Evolutionary conservation across 2,329 filamentous ascomycete species (phyloP), one percentile per base, ranked within the genome.

Genomic region (Fusarium denticulatum): DNA sequence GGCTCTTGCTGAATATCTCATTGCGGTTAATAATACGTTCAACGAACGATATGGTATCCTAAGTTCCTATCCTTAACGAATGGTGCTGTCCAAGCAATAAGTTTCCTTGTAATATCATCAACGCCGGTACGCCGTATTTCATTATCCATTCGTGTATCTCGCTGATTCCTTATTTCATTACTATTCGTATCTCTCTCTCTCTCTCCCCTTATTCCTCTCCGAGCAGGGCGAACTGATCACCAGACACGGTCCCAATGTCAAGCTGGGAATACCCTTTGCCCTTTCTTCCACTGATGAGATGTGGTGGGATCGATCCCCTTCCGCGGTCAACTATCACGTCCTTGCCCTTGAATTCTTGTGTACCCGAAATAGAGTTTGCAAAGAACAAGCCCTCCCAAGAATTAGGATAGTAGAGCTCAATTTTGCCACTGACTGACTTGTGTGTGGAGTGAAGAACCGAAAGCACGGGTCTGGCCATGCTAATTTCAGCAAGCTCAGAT

Each of bases 321-420:
- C 80, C 81, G 4, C 74, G 69, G 7, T 77, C 78, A 7, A 87
- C 73, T 58, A 79, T 70, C 18, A 89, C 81, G 22, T 81, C 86
- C 45, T 84, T 80, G 20, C 88, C 88, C 26, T 58, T 68, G 13
- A 85, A 79, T 5, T 66, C 60, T 36, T 88, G 78, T 15, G 62
- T 71, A 6, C 87, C 87, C 30, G 83, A 83, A 22, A 85, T 78
- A 24, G 83, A 82, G 65, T 81, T 63, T 18, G 85, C 82, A 15
- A 69, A 69, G 39, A 89, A 78, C 26, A 72, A 71, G 20, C 88
- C 88, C 70, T 85, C 84, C 88, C 88, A 90, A 6, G 83, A 80
- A 28, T 74, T 75, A 1, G 88, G 88, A 71, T 88, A 89, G 22
- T 57, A 68, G 28, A 89, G 79, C 20, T 73, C 75, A 53, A 88